Evolutionary conservation across 129 eudicot species (phyloP), one percentile per base, ranked within the genome.

Genomic region (Chrysanthemum makinoi): DNA sequence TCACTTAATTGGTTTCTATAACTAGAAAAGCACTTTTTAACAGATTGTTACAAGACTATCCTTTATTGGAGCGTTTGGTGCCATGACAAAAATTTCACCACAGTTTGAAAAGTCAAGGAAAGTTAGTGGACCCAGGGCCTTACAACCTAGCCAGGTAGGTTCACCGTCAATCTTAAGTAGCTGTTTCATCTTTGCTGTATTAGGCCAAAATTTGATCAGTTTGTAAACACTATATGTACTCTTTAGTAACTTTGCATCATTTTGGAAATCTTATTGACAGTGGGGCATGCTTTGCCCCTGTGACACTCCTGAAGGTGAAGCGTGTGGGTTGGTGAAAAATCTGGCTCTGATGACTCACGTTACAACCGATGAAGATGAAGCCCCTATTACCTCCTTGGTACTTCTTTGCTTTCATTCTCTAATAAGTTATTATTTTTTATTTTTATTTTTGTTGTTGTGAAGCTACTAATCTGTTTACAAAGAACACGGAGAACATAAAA

Each of bases 231-330:
- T 52, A 18, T 20, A 5, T 17, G 51, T 67, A 44, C 19, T 8
- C 44, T 46, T 6, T 75, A 65, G 56, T 66, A 68, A 67, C 52
- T 7, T 8, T 61, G 44, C 9, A 6, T 63, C 4, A 28, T 16
- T 64, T 3, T 64, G 39, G 66, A 67, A 74, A 61, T 61, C 78
- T 63, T 11, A 57, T 76, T 69, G 66, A 46, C 88, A 93, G 98
- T 94, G 95, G 95, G 98, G 98, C 49, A 89, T 94, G 98, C 89
- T 94, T 77, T 94, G 98, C 76, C 98, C 98, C 12, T 94, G 98
- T 82, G 98, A 94, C 78, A 94, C 98, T 68, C 98, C 98, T 26
- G 98, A 89, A 82, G 98, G 98, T 76, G 98, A 94, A 94, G 80
- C 92, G 63, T 94, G 98, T 79, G 98, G 98, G 62, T 68, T 94